These are phyloP conservation scores for Colletotrichum gloeosporioides DNA, from an alignment of 2,329 filamentous ascomycete genomes.

Conservation along the genomic window DNA sequence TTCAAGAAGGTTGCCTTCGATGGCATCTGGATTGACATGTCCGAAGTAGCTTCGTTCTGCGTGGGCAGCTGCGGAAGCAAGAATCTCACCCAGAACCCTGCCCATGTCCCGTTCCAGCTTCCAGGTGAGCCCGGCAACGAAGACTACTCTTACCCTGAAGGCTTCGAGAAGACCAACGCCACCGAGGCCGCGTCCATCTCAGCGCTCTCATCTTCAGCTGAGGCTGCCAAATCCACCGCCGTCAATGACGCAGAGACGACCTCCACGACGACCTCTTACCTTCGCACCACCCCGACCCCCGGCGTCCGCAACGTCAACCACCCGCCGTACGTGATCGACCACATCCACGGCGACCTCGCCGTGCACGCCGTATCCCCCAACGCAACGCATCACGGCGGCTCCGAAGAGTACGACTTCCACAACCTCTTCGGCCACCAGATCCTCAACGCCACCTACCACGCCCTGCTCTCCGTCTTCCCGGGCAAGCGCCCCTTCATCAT, in stretches of 20 bases:
- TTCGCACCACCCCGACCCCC: slow-evolving; percentile 60
- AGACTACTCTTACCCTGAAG: slow-evolving; percentile 67
- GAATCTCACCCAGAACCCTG: slow-evolving; percentile 68
- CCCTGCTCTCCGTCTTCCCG: slow-evolving; percentile 67
- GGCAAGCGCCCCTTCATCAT: slow-evolving; percentile 83
- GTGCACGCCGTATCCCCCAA: slow-evolving; percentile 79
- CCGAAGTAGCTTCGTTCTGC: slow-evolving; percentile 68
- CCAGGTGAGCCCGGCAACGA: slow-evolving; percentile 58
- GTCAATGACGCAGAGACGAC: slow-evolving; percentile 25
- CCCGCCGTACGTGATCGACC: slow-evolving; percentile 79
- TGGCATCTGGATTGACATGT: slow-evolving; percentile 65
- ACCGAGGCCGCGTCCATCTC: slow-evolving; percentile 69
- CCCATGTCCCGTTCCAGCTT: slow-evolving; percentile 60
- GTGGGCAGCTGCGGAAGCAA: slow-evolving; percentile 73
- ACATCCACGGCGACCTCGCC: slow-evolving; percentile 74
- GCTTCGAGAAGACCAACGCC: slow-evolving; percentile 49
- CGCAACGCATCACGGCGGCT: slow-evolving; percentile 76
- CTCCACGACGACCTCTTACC: slow-evolving; percentile 38
- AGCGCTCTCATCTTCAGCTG: slow-evolving; percentile 48
- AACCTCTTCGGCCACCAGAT: slow-evolving; percentile 80
- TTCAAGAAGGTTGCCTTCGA: slow-evolving; percentile 57
- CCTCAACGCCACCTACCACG: slow-evolving; percentile 77
- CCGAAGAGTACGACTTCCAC: slow-evolving; percentile 82
- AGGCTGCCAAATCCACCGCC: slow-evolving; percentile 28
- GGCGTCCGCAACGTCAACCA: slow-evolving; percentile 72